Base-by-base conservation (phyloP, 306 rosid genomes). In the Hippophae rhamnoides region DNA sequence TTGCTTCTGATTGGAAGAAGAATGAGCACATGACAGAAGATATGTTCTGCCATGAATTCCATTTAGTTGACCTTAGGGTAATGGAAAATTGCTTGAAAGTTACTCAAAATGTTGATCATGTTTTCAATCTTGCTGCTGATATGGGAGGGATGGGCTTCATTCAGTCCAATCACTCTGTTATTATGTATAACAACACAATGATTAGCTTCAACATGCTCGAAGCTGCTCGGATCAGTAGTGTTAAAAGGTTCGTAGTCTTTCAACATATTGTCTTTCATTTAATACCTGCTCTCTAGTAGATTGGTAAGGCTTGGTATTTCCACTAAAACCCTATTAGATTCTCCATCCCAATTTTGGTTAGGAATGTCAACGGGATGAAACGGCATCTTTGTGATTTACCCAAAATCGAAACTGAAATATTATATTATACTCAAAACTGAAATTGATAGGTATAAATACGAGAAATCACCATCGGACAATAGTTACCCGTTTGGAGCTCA, bases 131-230 rank as follows among this genome's bases (percentile, higher is more conserved):
- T 59, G 99, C 99, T 70, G 99, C 99, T 68, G 99, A 92, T 67
- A 92, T 92, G 99, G 99, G 99, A 59, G 99, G 99, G 6, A 92
- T 92, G 99, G 99, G 99, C 41, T 92, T 92, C 71, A 92, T 92
- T 71, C 99, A 92, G 71, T 92, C 99, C 68, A 92, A 92, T 56
- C 99, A 92, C 79, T 92, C 99, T 8, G 99, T 92, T 64, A 92
- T 92, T 49, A 80, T 92, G 88, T 92, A 92, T 61, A 92, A 88
- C 70, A 92, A 92, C 73, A 88, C 99, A 44, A 92, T 92, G 99
- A 92, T 92, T 62, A 92, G 99, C 75, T 92, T 92, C 76, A 92
- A 92, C 73, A 88, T 92, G 90, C 82, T 92, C 48, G 99, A 92
- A 72, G 99, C 96, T 57, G 75, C 82, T 31, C 80, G 99, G 79